These are phyloP conservation scores for Vigna mungo DNA, from an alignment of 306 rosid species.

Conservation along the genomic window DNA sequence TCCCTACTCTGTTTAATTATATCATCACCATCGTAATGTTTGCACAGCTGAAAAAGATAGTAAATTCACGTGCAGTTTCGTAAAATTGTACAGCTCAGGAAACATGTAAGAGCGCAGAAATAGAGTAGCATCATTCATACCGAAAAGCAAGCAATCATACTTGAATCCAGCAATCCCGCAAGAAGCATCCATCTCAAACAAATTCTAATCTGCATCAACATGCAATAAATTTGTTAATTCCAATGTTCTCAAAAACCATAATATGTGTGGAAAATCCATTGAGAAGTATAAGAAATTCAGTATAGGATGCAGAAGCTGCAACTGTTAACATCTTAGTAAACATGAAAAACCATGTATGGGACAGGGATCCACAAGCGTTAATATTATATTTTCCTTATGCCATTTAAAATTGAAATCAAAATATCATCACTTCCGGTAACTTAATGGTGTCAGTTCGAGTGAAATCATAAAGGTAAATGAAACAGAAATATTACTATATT, in stretches of 20 bases:
- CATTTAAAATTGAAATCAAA: slow-evolving; percentile 1
- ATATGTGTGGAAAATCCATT: too few species aligned
- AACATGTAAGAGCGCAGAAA: not conserved
- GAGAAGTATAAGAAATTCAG: too few species aligned
- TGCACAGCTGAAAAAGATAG: not conserved
- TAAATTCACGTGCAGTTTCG: not conserved
- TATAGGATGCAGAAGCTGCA: too few species aligned
- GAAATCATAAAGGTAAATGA: slow-evolving; percentile 12
- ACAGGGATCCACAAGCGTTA: too few species aligned
- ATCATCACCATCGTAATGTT: not conserved
- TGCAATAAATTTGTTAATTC: slow-evolving; percentile 2
- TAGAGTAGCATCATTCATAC: slow-evolving; percentile 53
- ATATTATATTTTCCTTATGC: not conserved
- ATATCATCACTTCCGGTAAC: too few species aligned
- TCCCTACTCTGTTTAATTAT: not conserved
- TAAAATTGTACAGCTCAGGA: not conserved
- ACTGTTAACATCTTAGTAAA: too few species aligned
- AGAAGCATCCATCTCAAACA: slow-evolving; percentile 58
- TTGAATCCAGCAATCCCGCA: slow-evolving; percentile 49
- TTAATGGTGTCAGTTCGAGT: not conserved
- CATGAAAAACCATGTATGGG: too few species aligned
- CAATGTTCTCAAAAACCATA: not conserved
- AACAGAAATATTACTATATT: not conserved
- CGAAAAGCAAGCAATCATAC: slow-evolving; percentile 81
- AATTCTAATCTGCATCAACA: slow-evolving; percentile 43